These are phyloP conservation scores for Exophiala calicioides DNA, from an alignment of 2,329 filamentous ascomycete species.

Conservation along the genomic window DNA sequence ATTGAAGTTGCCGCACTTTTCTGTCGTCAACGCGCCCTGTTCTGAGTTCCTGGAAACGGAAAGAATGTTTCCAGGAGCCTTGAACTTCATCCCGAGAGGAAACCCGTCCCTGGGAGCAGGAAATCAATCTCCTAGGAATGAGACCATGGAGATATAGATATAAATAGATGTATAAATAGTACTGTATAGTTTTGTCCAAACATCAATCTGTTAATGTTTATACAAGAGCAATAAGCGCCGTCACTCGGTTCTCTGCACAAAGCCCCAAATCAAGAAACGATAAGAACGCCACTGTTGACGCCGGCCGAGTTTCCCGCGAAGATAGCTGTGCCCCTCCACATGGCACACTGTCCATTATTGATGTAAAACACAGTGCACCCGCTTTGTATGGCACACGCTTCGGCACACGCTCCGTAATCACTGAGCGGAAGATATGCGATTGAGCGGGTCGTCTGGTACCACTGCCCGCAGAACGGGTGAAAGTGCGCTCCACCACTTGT, in stretches of 20 bases:
- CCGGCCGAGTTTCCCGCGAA: background rate
- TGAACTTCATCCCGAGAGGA: too few species aligned
- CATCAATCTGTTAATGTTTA: background rate
- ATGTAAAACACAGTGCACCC: background rate
- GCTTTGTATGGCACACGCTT: background rate
- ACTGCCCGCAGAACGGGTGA: background rate
- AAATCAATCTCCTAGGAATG: too few species aligned
- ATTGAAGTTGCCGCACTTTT: too few species aligned
- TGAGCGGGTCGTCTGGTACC: background rate
- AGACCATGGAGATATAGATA: too few species aligned
- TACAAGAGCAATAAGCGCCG: background rate
- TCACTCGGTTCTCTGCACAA: background rate
- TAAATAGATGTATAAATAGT: too few species aligned
- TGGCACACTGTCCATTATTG: background rate
- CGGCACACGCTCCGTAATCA: background rate
- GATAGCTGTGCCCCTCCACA: background rate
- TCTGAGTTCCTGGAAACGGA: too few species aligned
- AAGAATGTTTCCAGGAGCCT: too few species aligned
- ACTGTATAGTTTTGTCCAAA: too few species aligned
- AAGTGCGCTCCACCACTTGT: background rate
- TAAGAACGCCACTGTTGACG: background rate
- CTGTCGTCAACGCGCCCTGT: too few species aligned
- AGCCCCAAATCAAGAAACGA: background rate
- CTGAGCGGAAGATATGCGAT: background rate
- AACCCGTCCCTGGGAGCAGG: too few species aligned